phyloP scores from a whole-genome alignment of 768 basidiomycete genomes.

The Boletus reticulatus region DNA sequence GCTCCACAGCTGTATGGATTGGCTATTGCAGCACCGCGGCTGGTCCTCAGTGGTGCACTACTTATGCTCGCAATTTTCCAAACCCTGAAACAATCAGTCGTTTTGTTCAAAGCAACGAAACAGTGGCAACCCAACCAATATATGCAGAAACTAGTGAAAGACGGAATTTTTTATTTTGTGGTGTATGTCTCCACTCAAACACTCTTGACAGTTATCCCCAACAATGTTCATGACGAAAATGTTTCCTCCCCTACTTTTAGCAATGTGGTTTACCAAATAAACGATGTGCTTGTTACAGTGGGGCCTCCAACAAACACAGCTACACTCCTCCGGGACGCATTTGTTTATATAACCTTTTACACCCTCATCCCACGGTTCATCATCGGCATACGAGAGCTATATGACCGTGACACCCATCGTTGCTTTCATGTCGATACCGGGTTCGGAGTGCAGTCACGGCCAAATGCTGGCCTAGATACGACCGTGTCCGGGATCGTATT shows the following conservation, averaged over 20 bases:
- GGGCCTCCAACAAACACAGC: background rate
- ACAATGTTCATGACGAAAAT: no score
- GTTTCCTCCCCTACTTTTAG: background rate
- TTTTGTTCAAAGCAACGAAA: conserved; percentile 1
- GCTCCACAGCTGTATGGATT: background rate
- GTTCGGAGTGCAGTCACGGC: background rate
- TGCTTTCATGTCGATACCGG: background rate
- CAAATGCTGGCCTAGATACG: background rate
- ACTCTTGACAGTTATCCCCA: no score
- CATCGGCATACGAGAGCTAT: background rate
- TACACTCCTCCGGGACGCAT: background rate
- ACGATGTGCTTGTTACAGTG: background rate
- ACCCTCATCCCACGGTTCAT: background rate
- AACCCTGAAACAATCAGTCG: background rate
- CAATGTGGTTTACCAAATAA: background rate
- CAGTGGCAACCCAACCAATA: conserved; percentile 8
- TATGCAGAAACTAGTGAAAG: background rate
- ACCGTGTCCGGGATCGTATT: background rate
- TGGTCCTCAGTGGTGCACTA: background rate
- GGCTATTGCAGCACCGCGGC: background rate
- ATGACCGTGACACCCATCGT: background rate
- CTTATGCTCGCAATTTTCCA: background rate
- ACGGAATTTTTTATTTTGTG: no score
- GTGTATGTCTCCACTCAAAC: no score
- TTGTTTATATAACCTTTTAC: background rate